Base-by-base conservation (phyloP, 208 protist genomes). In the Strigomonas galati region DNA sequence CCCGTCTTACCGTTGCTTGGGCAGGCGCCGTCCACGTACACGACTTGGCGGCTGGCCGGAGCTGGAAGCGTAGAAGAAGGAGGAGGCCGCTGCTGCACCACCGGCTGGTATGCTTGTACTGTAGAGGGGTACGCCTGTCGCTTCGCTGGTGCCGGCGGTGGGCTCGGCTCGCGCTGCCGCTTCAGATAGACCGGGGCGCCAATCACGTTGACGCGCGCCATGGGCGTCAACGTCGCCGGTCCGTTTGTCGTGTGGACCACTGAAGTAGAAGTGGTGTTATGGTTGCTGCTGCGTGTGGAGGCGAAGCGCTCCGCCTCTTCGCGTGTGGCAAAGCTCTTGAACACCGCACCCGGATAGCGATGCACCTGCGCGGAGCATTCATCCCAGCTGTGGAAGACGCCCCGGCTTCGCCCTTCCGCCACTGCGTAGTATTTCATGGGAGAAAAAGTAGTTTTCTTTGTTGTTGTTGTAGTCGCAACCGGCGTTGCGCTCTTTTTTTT, bases 1-100 rank as follows among this genome's bases (percentile, higher is more conserved):
- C 52, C 30, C 0, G 60, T 14, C 31, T 72, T 78, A 2, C 87
- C 87, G 65, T 95, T 95, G 43, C 57, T 58, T 54, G 79, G 76
- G 74, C 90, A 95, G 32, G 90, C 82, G 1, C 90, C 90, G 61
- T 95, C 90, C 55, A 95, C 85, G 72, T 93, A 92, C 6, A 93
- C 82, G 35, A 75, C 76, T 52, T 81, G 60, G 14, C 37, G 35
- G 60, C 44, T 9, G 23, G 17, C 23, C 31, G 5, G 14, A 1
- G 21, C 19, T 28, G 53, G 30, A 7, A 23, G 53, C 26, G 53
- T 3, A 23, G 53, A 19, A 17, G 53, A 7, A 17, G 53, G 2
- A 3, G 30, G 28, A 23, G 3, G 37, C 37, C 9, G 37, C 9
- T 6, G 37, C 37, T 6, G 37, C 37, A 6, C 9, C 37, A 14